Evolutionary conservation across 345 rosid genomes (phyloP).

Genomic region (Euphorbia pulcherrima): DNA sequence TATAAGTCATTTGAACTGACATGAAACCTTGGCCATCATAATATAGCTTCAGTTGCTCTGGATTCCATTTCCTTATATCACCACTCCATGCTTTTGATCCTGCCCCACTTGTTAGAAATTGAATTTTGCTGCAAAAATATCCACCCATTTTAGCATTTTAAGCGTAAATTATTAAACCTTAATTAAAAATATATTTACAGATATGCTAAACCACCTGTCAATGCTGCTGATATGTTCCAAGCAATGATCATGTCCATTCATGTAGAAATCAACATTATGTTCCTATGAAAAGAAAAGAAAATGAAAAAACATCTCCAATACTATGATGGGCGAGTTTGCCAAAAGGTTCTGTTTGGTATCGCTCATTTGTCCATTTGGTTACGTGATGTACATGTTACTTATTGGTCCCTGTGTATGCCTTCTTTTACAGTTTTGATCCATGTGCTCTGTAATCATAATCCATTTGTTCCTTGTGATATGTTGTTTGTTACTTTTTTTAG

Average conservation of each 20-base stretch:
- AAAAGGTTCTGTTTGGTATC: too few relatives aligned
- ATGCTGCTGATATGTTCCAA: constrained; percentile 5
- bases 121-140: constrained; percentile 12
- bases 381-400: too few relatives aligned
- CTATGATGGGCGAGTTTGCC: too few relatives aligned
- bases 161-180: not conserved
- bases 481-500: too few relatives aligned
- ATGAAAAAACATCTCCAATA: not conserved
- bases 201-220: not conserved
- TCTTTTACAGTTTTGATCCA: too few relatives aligned
- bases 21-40: constrained; percentile 21
- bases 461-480: too few relatives aligned
- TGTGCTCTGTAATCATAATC: too few relatives aligned
- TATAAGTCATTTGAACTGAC: constrained; percentile 7
- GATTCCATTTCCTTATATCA: not conserved
- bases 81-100: constrained; percentile 21
- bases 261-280: constrained; percentile 19
- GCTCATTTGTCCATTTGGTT: too few relatives aligned
- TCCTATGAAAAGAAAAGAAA: not conserved
- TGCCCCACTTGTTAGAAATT: constrained; percentile 21
- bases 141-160: not conserved
- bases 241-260: constrained; percentile 24
- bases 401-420: too few relatives aligned
- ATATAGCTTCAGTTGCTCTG: constrained; percentile 3
- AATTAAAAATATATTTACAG: not conserved